Base-by-base conservation (phyloP, 768 basidiomycete species). In the Russula lepida region DNA sequence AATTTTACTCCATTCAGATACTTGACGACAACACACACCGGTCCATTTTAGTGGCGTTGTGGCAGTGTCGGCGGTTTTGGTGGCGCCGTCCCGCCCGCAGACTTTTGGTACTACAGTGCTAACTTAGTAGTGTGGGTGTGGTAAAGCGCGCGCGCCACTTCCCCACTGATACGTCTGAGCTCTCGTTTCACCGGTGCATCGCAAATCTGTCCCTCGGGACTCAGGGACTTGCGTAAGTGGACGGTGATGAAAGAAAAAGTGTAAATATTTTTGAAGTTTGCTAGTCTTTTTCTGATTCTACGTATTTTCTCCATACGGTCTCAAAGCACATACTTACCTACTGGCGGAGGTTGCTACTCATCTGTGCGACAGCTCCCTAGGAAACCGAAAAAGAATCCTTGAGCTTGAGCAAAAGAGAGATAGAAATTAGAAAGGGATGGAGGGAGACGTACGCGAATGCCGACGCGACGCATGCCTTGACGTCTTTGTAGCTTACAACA, bases 401-500 rank as follows among this genome's bases (percentile, higher is more conserved):
- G 8, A 62, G 35, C 35, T n/a, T n/a, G n/a, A n/a, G n/a, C n/a
- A n/a, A 5, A 33, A 48, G 25, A 25, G 3, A n/a, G 25, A 52
- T 9, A 51, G 39, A 25, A 8, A 39, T 17, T n/a, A n/a, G n/a
- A n/a, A n/a, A n/a, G n/a, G n/a, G 47, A 3, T 4, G 13, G 15
- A 21, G 19, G 41, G 30, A 13, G 39, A 78, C 87, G 54, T 63
- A 94, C 93, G 78, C 78, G 71, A 94, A 95, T 9, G 93, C 88
- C 4, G 84, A 80, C 54, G 93, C 86, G 41, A 95, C 79, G 70
- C 90, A 95, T 3, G 81, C 71, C 74, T 90, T 95, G 75, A 98
- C 81, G 56, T 97, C 94, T 71, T 88, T 89, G 75, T 94, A 97
- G 70, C 84, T 90, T 43, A 97, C 93, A 9, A 95, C 90, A 17